Evolutionary conservation across 176 grass and related monocot genomes (phyloP), one percentile per base, ranked within the genome.

Genomic region (sorghum (Sorghum bicolor)): DNA sequence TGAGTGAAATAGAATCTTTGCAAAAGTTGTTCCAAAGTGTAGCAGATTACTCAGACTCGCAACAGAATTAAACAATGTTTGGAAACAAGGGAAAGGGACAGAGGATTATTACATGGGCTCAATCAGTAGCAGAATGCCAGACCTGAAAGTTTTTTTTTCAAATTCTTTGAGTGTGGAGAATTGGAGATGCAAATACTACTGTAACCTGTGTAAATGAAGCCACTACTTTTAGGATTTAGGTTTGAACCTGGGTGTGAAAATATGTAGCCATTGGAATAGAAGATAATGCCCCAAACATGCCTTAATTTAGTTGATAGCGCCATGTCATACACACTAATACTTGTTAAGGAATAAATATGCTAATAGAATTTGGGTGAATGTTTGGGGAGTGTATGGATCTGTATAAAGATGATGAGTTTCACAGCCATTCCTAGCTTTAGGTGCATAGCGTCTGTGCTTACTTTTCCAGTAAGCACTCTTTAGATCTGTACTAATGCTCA

Each of bases 11-110:
- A 37, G 8, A 47, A 65, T 39, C 25, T 64, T 29, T 53, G 41
- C 57, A 65, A 50, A 72, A 79, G 67, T 80, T 64, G 47, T 86
- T 72, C 69, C 41, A 41, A 73, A 72, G 17, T 72, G 10, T 26
- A 37, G 39, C 20, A 47, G 19, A 41, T 61, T 61, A 45, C 3
- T 58, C 53, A 57, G 53, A 58, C 22, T 58, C 8, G 38, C 53
- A 63, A 22, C 39, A 28, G 34, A 45, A 78, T 43, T 40, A 22
- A 65, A 4, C 5, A 38, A 22, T 32, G 11, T 70, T 45, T 61
- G 74, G 13, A 48, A 26, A 58, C 53, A 24, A 58, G 53, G 20
- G 53, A 57, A 57, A 20, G 17, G 29, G 14, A 43, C 55, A 25
- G 5, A 63, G 0, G 15, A 72, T 13, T 62, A 13, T 13, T 28